Evolutionary conservation across 2,329 filamentous ascomycete species (phyloP).

Genomic region (Ophiognomonia clavigignenti-juglandacearum): DNA sequence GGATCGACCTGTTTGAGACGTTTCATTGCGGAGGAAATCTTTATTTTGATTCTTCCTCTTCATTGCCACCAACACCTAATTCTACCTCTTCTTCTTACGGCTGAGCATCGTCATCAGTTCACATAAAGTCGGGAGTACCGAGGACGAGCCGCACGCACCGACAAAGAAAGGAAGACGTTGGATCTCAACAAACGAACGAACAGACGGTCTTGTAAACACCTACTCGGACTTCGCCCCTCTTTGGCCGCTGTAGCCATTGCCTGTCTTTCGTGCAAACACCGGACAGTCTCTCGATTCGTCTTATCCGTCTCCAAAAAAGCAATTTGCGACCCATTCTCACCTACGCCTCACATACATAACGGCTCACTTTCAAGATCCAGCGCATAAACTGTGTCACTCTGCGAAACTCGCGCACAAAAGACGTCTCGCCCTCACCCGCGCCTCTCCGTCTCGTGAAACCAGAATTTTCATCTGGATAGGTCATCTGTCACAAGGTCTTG

Average conservation of each 20-base stretch:
- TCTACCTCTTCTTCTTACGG: not conserved
- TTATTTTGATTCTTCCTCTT: not conserved
- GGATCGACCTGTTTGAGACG: too few relatives aligned
- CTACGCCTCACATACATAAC: not conserved
- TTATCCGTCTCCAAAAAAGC: not conserved
- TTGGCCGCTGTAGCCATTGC: not conserved
- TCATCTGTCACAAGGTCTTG: slow-evolving; percentile 14
- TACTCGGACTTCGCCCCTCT: not conserved
- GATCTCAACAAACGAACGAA: slow-evolving; percentile 7
- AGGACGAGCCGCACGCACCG: not conserved
- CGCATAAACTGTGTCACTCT: too few relatives aligned
- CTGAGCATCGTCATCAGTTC: slow-evolving; percentile 5
- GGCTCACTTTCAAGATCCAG: not conserved
- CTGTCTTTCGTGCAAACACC: not conserved
- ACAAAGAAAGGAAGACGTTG: slow-evolving; percentile 15
- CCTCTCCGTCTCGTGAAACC: not conserved
- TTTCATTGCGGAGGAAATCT: too few relatives aligned
- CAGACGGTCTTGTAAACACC: not conserved
- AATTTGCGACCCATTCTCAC: not conserved
- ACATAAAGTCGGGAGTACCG: not conserved
- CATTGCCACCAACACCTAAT: not conserved
- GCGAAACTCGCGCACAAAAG: too few relatives aligned
- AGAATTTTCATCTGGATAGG: slow-evolving; percentile 11
- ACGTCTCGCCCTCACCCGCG: not conserved
- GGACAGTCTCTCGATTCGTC: not conserved